phyloP scores from a whole-genome alignment of 2,329 filamentous ascomycete species.

The Colletotrichum incanum region DNA sequence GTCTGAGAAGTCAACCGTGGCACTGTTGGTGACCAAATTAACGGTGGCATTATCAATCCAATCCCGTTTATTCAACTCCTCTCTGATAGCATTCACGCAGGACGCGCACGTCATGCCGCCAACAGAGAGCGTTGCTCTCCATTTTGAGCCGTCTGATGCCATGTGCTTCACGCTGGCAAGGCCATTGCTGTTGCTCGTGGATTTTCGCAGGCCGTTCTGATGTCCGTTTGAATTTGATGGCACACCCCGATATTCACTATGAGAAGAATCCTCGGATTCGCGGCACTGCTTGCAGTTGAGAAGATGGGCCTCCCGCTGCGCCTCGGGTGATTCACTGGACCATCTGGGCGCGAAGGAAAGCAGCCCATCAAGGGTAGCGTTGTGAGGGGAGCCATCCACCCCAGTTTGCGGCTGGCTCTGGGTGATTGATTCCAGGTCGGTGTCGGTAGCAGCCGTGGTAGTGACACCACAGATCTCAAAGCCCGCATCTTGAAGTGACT shows the following conservation, averaged over 20 bases:
- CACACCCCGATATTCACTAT: constrained; percentile 1
- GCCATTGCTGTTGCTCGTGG: constrained; percentile 20
- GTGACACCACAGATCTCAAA: constrained; percentile 71
- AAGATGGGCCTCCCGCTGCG: constrained; percentile 53
- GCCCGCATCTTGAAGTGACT: constrained; percentile 68
- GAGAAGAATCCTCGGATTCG: constrained; percentile 43
- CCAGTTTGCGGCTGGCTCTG: constrained; percentile 45
- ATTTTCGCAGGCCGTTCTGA: constrained; percentile 12
- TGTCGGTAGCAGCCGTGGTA: constrained; percentile 53
- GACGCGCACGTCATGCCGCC: constrained; percentile 83
- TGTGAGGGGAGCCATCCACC: constrained; percentile 43
- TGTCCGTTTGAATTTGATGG: constrained; percentile 8
- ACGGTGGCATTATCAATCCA: constrained; percentile 73
- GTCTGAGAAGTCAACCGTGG: constrained; percentile 69
- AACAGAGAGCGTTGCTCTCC: constrained; percentile 71
- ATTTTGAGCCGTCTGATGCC: constrained; percentile 47
- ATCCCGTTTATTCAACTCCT: constrained; percentile 69
- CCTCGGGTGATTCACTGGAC: constrained; percentile 37
- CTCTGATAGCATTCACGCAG: constrained; percentile 75
- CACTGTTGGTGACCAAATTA: constrained; percentile 79
- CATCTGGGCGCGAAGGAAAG: constrained; percentile 28
- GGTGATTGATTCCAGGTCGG: constrained; percentile 46
- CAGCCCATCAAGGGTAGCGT: constrained; percentile 46
- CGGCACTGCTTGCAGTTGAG: constrained; percentile 62
- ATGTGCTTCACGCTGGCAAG: constrained; percentile 20